These are phyloP conservation scores for Aureobasidium sp. DNA, from an alignment of 2,329 filamentous ascomycete genomes.

Conservation along the genomic window DNA sequence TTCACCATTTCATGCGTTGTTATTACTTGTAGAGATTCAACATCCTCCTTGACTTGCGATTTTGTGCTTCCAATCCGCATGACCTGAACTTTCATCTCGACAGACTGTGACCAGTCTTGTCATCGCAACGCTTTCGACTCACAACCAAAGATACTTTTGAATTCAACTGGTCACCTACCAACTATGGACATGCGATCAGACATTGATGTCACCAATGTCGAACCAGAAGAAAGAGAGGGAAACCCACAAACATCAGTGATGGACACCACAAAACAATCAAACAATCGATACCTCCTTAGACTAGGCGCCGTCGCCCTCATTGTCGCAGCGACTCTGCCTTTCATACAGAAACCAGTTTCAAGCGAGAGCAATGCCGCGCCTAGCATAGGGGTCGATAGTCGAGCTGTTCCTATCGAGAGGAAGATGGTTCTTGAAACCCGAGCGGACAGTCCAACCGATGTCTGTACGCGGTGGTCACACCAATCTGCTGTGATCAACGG, in stretches of 20 bases:
- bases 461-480: constrained; percentile 58
- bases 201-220: background rate
- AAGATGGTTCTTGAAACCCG: constrained; percentile 22
- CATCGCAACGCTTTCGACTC: background rate
- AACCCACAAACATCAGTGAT: background rate
- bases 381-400: constrained; percentile 23
- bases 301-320: constrained; percentile 16
- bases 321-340: constrained; percentile 20
- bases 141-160: background rate
- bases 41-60: background rate
- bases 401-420: constrained; percentile 17
- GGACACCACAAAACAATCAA: background rate
- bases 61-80: background rate
- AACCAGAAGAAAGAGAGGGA: background rate
- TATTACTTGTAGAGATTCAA: background rate
- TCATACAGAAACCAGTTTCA: constrained; percentile 19
- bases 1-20: background rate
- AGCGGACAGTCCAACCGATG: constrained; percentile 42
- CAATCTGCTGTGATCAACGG: constrained; percentile 64
- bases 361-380: constrained; percentile 18
- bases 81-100: background rate
- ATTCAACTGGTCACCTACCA: background rate
- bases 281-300: background rate
- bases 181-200: background rate
- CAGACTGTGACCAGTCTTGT: background rate